Evolutionary conservation across 441 rosid genomes (phyloP).

Genomic region (Populus hybrid): DNA sequence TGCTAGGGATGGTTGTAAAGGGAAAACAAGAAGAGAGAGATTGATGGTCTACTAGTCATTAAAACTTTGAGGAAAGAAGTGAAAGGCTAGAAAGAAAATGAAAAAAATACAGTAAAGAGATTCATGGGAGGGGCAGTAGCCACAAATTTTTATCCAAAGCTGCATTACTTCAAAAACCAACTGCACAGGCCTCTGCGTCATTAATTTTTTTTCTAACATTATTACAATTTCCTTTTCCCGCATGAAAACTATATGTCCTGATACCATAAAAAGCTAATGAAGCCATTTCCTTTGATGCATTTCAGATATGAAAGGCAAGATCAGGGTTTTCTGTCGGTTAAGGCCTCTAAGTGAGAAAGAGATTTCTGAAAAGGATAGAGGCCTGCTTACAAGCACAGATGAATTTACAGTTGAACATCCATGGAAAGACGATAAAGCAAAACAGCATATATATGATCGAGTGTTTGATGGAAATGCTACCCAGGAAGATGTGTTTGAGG

Average conservation of each 20-base stretch:
- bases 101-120: neutral
- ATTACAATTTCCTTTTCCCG: too few species aligned
- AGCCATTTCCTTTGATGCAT: constrained; percentile 8
- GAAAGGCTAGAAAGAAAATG: neutral
- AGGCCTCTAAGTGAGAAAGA: constrained; percentile 86
- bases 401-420: constrained; percentile 92
- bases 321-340: constrained; percentile 86
- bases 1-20: too few species aligned
- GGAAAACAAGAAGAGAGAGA: neutral
- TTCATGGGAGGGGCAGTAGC: neutral
- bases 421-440: constrained; percentile 87
- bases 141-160: neutral
- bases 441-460: constrained; percentile 87
- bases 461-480: constrained; percentile 74
- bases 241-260: too few species aligned
- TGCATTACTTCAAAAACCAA: neutral
- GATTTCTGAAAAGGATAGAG: constrained; percentile 49
- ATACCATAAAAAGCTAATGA: neutral
- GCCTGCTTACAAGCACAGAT: constrained; percentile 46
- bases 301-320: constrained; percentile 96
- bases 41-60: neutral
- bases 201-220: neutral
- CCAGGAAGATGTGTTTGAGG: constrained; percentile 88
- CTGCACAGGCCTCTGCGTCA: neutral
- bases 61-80: neutral